Evolutionary conservation across 352 stramenopile genomes (phyloP).

Genomic region (Globisporangium camurandrum): DNA sequence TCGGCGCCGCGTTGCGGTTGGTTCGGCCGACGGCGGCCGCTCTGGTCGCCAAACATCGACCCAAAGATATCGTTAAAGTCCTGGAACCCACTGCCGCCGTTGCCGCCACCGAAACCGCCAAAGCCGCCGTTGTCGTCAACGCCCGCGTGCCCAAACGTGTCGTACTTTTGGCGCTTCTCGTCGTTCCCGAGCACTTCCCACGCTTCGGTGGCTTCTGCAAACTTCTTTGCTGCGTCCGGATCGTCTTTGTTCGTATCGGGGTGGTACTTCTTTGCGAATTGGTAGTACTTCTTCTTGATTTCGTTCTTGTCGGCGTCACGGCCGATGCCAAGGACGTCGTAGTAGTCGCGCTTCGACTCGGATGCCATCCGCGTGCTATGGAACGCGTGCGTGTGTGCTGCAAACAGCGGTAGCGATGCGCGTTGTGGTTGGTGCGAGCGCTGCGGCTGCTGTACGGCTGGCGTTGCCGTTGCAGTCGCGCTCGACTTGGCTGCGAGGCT

Average conservation of each 20-base stretch:
- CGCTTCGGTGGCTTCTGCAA: conserved; percentile 89
- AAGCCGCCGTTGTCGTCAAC: conserved; percentile 88
- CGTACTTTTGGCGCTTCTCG: conserved; percentile 91
- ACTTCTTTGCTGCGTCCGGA: conserved; percentile 87
- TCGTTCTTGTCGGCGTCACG: conserved; percentile 88
- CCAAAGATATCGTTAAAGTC: conserved; percentile 89
- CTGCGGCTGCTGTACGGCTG: not conserved
- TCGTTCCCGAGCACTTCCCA: conserved; percentile 92
- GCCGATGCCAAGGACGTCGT: conserved; percentile 91
- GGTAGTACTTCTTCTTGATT: conserved; percentile 98
- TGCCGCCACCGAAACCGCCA: conserved; percentile 30
- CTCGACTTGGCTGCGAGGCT: conserved; percentile 8
- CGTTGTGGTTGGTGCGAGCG: not conserved
- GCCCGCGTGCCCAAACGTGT: conserved; percentile 92
- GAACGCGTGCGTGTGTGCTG: conserved; percentile 23
- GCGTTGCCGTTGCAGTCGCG: not conserved
- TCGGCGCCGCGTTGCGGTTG: conserved; percentile 86
- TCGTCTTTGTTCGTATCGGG: conserved; percentile 96
- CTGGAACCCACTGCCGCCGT: too few relatives aligned
- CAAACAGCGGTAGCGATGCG: conserved; percentile 2
- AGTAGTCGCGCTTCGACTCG: conserved; percentile 92
- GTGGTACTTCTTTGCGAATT: conserved; percentile 97
- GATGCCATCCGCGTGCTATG: conserved; percentile 54
- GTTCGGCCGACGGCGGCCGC: conserved; percentile 43
- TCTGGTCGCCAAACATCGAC: conserved; percentile 74